Evolutionary conservation across 768 basidiomycete species (phyloP), one percentile per base, ranked within the genome.

Genomic region (Mycena floridula): DNA sequence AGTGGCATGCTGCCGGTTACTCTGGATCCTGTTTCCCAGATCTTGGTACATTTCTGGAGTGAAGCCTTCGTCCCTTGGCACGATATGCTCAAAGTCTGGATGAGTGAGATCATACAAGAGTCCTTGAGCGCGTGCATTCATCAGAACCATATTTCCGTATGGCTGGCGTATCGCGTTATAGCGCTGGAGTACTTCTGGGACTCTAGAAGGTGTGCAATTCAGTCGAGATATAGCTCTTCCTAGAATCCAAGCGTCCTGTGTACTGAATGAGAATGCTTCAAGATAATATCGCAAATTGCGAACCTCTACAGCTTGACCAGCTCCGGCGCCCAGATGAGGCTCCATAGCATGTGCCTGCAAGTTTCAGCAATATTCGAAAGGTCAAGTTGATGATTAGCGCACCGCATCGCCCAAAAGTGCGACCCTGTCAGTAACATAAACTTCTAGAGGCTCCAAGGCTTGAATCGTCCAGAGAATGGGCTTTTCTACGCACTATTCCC

Each of bases 221-320:
- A 64, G 45, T 25, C 64, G 58, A 25, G 42, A 49, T 4, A 62
- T 37, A 32, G 42, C 32, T 12, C 24, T 35, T 1, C 47, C 65
- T 8, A 71, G 55, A 27, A 71, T 55, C 42, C 65, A 68, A 0
- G 64, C 63, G 44, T 70, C 67, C 67, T 71, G 15, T 18, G 12
- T 20, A 21, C 11, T 18, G 13, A n/a, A 24, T 21, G 9, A 46
- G 25, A 40, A 15, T 46, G 16, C 24, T 13, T 8, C n/a, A 23
- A 25, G 26, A 21, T 20, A n/a, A 28, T 36, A 36, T 44, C 25
- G 35, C 37, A 38, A 39, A 45, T 32, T 36, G 36, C 44, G 25
- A 35, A 57, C 60, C 49, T 61, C 60, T 39, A 59, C 53, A 8
- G 57, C 59, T 43, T 60, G 59, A 20, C 59, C 59, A 23, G 59